phyloP scores from a whole-genome alignment of 495 filamentous ascomycete genomes.

The Clohesyomyces aquaticus region DNA sequence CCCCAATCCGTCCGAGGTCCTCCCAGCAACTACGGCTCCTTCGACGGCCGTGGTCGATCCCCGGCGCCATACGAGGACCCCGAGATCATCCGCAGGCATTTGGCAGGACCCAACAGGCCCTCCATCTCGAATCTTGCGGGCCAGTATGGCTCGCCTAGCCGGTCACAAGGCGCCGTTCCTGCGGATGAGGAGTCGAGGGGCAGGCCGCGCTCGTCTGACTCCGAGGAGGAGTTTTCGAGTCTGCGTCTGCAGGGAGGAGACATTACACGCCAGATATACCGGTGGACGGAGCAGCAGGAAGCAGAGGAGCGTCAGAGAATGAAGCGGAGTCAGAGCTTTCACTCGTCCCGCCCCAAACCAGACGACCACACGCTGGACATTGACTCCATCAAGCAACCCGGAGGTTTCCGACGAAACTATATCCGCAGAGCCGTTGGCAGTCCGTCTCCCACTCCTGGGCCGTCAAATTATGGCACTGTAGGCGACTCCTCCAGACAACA shows the following conservation, averaged over 20 bases:
- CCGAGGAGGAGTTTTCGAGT: conserved; percentile 86
- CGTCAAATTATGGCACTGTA: conserved; percentile 45
- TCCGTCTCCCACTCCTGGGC: conserved; percentile 53
- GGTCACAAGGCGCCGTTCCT: conserved; percentile 8
- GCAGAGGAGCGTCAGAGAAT: conserved; percentile 63
- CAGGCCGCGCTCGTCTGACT: conserved; percentile 41
- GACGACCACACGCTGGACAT: conserved; percentile 82
- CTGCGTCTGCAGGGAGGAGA: conserved; percentile 90
- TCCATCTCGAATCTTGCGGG: conserved; percentile 37
- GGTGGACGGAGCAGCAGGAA: conserved; percentile 77
- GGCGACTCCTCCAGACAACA: conserved; percentile 47
- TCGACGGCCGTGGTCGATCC: conserved; percentile 41
- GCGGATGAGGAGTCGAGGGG: conserved; percentile 23
- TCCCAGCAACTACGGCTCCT: conserved; percentile 43
- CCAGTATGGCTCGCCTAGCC: conserved; percentile 32
- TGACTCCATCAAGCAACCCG: conserved; percentile 83
- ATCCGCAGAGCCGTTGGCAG: conserved; percentile 69
- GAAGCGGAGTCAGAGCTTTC: conserved; percentile 84
- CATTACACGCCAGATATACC: conserved; percentile 90
- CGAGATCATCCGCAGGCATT: conserved; percentile 49
- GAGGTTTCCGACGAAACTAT: conserved; percentile 90
- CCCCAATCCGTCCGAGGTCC: conserved; percentile 25
- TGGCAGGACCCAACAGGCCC: conserved; percentile 41
- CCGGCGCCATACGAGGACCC: conserved; percentile 47
- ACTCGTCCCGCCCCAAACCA: conserved; percentile 71